A percentile compares a stretch with the other conserved stretches of the same genome.
Evolutionary conservation across 2,329 filamentous ascomycete species (phyloP).

Genomic region (Hypoxylon sp.): DNA sequence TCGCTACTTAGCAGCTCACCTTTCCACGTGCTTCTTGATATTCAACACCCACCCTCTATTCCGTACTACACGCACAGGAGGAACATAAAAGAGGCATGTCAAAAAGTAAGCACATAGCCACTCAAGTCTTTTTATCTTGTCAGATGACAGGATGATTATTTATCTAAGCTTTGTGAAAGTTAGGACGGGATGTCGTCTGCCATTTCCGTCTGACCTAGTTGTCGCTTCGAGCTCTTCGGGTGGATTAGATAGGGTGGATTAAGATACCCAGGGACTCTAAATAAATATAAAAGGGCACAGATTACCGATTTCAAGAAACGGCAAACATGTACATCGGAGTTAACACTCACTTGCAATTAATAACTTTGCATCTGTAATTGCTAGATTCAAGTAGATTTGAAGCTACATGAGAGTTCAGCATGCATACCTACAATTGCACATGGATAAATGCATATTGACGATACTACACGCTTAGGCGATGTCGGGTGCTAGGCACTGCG

Average conservation of each 20-base stretch:
- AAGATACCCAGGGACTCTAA: no score
- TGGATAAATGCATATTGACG: conserved; percentile 19
- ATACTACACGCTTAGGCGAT: conserved; percentile 10
- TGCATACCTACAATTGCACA: neutral
- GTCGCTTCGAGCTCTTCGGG: neutral
- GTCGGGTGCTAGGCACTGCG: conserved; percentile 17
- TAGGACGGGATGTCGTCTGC: neutral
- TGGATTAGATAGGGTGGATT: neutral
- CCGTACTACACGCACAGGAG: neutral
- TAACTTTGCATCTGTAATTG: neutral
- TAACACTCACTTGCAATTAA: neutral
- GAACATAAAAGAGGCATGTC: neutral
- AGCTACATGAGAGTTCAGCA: conserved; percentile 8
- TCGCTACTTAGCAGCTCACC: neutral
- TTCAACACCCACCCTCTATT: no score
- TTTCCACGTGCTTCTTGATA: neutral
- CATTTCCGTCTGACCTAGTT: neutral
- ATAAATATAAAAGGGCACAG: no score
- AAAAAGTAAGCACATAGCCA: neutral
- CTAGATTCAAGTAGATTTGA: neutral
- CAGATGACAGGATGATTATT: neutral
- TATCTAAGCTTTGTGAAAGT: neutral
- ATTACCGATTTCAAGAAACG: neutral
- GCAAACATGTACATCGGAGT: neutral
- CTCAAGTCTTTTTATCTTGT: neutral